Base-by-base conservation (phyloP, 2,329 filamentous ascomycete species). In the Celoporthe dispersa region DNA sequence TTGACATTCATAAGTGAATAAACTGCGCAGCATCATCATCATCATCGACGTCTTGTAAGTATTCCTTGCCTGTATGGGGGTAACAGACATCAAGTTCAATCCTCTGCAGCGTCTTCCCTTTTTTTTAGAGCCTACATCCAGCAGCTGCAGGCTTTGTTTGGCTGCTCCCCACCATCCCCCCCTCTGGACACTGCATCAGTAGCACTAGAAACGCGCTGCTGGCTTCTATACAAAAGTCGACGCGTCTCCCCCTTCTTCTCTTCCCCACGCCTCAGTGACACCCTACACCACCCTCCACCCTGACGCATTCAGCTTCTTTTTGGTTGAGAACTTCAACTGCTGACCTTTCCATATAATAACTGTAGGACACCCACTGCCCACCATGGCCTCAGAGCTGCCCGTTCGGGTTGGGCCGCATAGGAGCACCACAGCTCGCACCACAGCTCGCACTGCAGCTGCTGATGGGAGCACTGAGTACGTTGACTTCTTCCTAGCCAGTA, bases 401-500 rank as follows among this genome's bases (percentile, higher is more conserved):
- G 22, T 25, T 31, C 37, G 16, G 5, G 19, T 22, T 35, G 62
- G 11, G 39, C 41, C 41, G 14, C 39, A 25, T 8, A 35, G 19
- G 39, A 35, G 28, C 41, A 16, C 14, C 5, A 9, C 61, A 48
- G 39, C 33, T 31, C 61, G 37, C 25, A 35, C 62, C 19, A 64
- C 62, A 19, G 41, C 35, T 48, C 62, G 39, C 41, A 64, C 62
- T 22, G 48, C 62, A 19, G 41, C 41, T 33, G 48, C 39, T 33
- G 28, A 28, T 48, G 28, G n/a, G 16, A 31, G 2, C 28, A 33
- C 33, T 4, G 4, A 70, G 9, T 39, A 70, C 53, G 65, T 66
- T 4, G 57, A 78, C 66, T 74, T 78, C 64, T 77, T 76, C 61
- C 51, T 78, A 12, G 35, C 72, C 8, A 75, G 73, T 37, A 59